These are phyloP conservation scores for Ascochyta rabiei DNA, from an alignment of 2,329 filamentous ascomycete genomes.

Conservation along the genomic window DNA sequence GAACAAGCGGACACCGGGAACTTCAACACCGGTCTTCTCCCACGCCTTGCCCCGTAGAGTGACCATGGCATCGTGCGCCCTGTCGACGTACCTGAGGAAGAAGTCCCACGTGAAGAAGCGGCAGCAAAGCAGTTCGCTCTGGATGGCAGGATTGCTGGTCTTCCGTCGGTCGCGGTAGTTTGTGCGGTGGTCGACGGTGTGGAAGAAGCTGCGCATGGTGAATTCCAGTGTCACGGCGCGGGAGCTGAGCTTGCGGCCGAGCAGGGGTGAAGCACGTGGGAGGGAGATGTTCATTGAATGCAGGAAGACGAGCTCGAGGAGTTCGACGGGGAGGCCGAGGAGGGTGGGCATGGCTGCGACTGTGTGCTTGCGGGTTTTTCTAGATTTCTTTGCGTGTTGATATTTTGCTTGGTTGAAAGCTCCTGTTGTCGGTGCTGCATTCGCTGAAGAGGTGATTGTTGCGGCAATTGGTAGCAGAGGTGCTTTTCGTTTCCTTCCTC, in stretches of 20 bases:
- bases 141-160: constrained; percentile 27
- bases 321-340: constrained; percentile 42
- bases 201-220: constrained; percentile 42
- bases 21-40: constrained; percentile 34
- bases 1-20: constrained; percentile 32
- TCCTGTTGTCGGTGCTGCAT: constrained; percentile 6
- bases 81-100: constrained; percentile 41
- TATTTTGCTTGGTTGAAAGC: constrained; percentile 10
- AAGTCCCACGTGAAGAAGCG: constrained; percentile 47
- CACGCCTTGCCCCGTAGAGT: constrained; percentile 39
- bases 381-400: constrained; percentile 11
- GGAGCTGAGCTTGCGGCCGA: constrained; percentile 43
- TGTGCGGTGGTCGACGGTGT: constrained; percentile 40
- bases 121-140: constrained; percentile 39
- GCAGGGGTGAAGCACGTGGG: constrained; percentile 35
- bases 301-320: constrained; percentile 46
- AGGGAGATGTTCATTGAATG: constrained; percentile 45
- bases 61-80: constrained; percentile 37
- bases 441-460: constrained; percentile 7
- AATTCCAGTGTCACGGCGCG: constrained; percentile 35
- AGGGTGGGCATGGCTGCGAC: constrained; percentile 40
- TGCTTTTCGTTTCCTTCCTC: constrained; percentile 41
- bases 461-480: constrained; percentile 5
- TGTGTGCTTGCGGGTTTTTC: constrained; percentile 21
- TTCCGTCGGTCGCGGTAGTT: constrained; percentile 29